Evolutionary conservation across 2,329 filamentous ascomycete genomes (phyloP).

Genomic region (Neobulgaria alba): DNA sequence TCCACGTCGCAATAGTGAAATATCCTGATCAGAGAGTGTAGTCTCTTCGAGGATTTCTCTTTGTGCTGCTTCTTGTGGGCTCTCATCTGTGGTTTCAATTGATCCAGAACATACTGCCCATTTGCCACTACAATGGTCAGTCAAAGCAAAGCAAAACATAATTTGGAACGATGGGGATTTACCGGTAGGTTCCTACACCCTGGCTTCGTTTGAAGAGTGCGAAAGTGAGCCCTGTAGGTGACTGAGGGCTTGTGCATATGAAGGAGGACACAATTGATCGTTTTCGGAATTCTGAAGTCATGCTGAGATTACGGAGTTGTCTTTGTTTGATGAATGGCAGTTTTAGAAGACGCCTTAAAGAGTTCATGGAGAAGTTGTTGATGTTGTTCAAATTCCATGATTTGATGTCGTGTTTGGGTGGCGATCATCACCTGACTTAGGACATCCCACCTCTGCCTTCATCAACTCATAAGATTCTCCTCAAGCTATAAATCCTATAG

Average conservation of each 20-base stretch:
- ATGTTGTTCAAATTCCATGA: too few relatives aligned
- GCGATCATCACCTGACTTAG: too few relatives aligned
- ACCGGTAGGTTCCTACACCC: slow-evolving; percentile 53
- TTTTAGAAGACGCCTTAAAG: not conserved
- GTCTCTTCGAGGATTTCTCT: slow-evolving; percentile 58
- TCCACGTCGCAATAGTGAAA: slow-evolving; percentile 31
- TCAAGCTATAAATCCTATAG: too few relatives aligned
- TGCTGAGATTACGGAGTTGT: not conserved
- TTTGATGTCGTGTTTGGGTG: too few relatives aligned
- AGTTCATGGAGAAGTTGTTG: not conserved
- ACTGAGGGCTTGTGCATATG: slow-evolving; percentile 29
- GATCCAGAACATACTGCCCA: slow-evolving; percentile 55
- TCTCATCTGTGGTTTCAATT: slow-evolving; percentile 44
- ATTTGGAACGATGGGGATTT: slow-evolving; percentile 17
- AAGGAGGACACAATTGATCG: slow-evolving; percentile 34
- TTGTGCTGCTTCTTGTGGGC: slow-evolving; percentile 48
- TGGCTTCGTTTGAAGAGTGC: slow-evolving; percentile 55
- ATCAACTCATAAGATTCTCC: too few relatives aligned
- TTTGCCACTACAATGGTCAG: slow-evolving; percentile 36
- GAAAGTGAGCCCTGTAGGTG: slow-evolving; percentile 34
- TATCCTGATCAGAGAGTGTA: slow-evolving; percentile 33
- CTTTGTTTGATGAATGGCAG: not conserved
- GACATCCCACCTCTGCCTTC: too few relatives aligned
- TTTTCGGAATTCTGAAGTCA: not conserved
- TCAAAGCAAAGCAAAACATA: not conserved